phyloP scores from a whole-genome alignment of 331 rosid genomes.

The Pyrus hybrid region DNA sequence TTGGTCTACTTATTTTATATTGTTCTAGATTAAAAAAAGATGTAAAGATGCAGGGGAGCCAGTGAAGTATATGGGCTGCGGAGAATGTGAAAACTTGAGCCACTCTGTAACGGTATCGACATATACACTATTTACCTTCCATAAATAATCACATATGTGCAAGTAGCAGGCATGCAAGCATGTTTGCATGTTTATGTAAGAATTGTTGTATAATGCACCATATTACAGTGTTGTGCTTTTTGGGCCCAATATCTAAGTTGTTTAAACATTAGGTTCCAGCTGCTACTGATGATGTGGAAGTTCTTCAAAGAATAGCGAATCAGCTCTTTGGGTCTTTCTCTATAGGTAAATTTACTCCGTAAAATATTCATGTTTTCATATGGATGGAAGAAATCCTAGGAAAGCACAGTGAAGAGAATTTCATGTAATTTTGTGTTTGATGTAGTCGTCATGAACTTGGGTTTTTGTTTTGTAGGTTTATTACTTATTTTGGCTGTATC shows the following conservation, averaged over 20 bases:
- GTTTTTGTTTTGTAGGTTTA: background rate
- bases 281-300: constrained; percentile 81
- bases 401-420: background rate
- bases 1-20: constrained; percentile 1
- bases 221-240: constrained; percentile 9
- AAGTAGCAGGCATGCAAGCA: background rate
- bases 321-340: constrained; percentile 67
- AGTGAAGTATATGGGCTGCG: constrained; percentile 86
- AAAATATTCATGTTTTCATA: background rate
- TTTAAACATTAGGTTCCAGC: constrained; percentile 55
- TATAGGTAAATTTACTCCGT: constrained; percentile 38
- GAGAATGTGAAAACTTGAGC: constrained; percentile 95
- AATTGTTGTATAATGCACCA: background rate
- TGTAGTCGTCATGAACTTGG: background rate
- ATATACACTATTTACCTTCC: background rate
- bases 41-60: constrained; percentile 83
- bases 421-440: background rate
- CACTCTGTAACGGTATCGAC: constrained; percentile 68
- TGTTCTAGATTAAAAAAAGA: constrained; percentile 68
- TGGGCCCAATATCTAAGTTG: constrained; percentile 16
- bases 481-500: background rate
- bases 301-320: constrained; percentile 70
- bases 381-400: background rate
- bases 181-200: background rate
- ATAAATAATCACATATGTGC: background rate